These are phyloP conservation scores for Immersiporthe knoxdaviesiana DNA, from an alignment of 2,329 filamentous ascomycete species.

Conservation along the genomic window DNA sequence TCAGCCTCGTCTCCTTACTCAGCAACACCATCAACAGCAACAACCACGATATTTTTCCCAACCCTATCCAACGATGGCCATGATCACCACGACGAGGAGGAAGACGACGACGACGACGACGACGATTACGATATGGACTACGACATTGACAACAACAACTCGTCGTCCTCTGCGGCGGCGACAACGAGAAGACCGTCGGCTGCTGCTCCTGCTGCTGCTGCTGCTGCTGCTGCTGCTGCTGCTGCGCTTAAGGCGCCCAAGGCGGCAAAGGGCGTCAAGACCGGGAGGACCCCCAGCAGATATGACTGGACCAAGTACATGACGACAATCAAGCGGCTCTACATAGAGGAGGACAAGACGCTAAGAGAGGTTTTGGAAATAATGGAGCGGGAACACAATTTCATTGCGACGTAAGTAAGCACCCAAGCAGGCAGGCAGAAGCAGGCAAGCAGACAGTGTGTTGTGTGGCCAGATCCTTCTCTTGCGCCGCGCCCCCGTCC, in stretches of 20 bases:
- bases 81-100: neutral
- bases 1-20: slow-evolving; percentile 15
- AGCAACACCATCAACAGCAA: neutral
- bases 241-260: neutral
- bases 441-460: no score
- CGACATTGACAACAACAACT: neutral
- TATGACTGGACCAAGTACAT: slow-evolving; percentile 31
- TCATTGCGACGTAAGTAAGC: slow-evolving; percentile 32
- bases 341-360: slow-evolving; percentile 32
- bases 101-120: neutral
- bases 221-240: no score
- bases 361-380: slow-evolving; percentile 32
- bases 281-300: slow-evolving; percentile 29
- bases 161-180: no score
- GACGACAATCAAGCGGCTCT: slow-evolving; percentile 31
- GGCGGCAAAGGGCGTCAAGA: slow-evolving; percentile 4
- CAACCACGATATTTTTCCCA: neutral
- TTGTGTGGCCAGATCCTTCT: neutral
- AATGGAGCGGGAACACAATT: slow-evolving; percentile 31
- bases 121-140: neutral
- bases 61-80: neutral
- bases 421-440: no score
- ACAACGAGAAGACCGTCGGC: neutral
- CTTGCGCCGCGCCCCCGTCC: neutral
- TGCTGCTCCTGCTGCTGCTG: neutral